Conservation (phyloP, 2,329 filamentous ascomycete genomes). For the Fusarium globosum region DNA sequence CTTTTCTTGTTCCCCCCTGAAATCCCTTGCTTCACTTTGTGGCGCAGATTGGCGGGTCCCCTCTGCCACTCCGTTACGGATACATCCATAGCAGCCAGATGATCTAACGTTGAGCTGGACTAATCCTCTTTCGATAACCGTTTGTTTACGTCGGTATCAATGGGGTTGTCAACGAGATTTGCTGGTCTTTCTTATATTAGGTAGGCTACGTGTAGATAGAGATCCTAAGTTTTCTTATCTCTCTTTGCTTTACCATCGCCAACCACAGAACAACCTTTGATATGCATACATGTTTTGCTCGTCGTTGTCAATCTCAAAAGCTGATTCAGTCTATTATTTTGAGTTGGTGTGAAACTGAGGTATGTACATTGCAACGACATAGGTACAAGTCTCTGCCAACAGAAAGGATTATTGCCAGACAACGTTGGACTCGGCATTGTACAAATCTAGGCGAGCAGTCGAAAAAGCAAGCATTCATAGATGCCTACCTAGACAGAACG, state of each 20-base stretch:
- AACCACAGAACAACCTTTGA: neutral
- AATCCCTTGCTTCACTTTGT: slow-evolving; percentile 33
- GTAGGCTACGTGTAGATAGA: neutral
- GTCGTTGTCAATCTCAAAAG: neutral
- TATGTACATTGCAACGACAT: neutral
- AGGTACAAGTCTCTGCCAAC: neutral
- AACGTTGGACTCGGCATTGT: neutral
- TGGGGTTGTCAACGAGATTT: neutral
- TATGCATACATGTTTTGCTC: neutral
- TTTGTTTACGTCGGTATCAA: slow-evolving; percentile 10
- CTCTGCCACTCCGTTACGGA: slow-evolving; percentile 11
- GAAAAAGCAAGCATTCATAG: slow-evolving; percentile 2
- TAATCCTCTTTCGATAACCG: slow-evolving; percentile 29
- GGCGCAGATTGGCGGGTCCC: slow-evolving; percentile 6
- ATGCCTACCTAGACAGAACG: neutral
- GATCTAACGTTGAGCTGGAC: neutral
- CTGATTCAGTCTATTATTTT: neutral
- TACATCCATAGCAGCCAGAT: neutral
- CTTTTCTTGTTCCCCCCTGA: slow-evolving; percentile 29
- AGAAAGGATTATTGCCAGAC: neutral
- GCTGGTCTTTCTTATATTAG: neutral
- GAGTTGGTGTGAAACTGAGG: neutral
- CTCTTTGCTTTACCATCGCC: neutral
- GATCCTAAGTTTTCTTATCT: neutral
- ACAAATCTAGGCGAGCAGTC: neutral